Base-by-base conservation (phyloP, 2,329 filamentous ascomycete genomes). In the Zasmidium angulare region DNA sequence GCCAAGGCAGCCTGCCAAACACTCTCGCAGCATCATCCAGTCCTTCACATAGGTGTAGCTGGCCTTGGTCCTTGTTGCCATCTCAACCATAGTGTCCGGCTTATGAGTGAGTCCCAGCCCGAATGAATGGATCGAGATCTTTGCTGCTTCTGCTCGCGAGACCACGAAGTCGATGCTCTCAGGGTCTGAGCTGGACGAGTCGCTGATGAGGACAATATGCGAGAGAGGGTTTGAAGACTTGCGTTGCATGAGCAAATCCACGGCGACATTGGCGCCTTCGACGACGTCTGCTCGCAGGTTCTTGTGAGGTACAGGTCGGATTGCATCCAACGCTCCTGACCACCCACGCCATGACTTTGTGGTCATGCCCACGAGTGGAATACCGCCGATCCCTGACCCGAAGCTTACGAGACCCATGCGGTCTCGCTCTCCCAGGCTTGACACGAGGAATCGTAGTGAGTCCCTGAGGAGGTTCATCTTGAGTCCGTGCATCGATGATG, bases 1-100 rank as follows among this genome's bases (percentile, higher is more conserved):
- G 50, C 95, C 95, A 24, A 99, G 80, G 70, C 93, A 98, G 47
- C 95, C 95, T 22, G 93, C 95, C 48, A 97, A 83, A 74, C 95
- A 98, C 75, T 99, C 95, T 24, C 95, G 89, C 36, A 99, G 84
- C 93, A 98, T 99, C 93, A 98, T 98, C 95, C 95, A 99, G 75
- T 99, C 95, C 77, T 98, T 99, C 67, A 99, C 93, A 70, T 98
- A 99, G 1, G 92, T 96, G 72, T 98, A 99, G 1, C 92, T 96
- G 3, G 93, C 95, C 78, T 98, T 99, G 2, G 95, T 99, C 61
- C 92, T 85, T 6, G 90, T 95, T 0, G 95, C 98, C 12, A 99
- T 81, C 76, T 98, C 93, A 63, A 99, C 96, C 92, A 99, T 96
- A 0, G 93, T 97, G 72, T 99, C 95, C 3, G 95, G 95, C 77